These are phyloP conservation scores for Candida namnaoensis DNA, from an alignment of 805 yeast genomes.

Conservation along the genomic window DNA sequence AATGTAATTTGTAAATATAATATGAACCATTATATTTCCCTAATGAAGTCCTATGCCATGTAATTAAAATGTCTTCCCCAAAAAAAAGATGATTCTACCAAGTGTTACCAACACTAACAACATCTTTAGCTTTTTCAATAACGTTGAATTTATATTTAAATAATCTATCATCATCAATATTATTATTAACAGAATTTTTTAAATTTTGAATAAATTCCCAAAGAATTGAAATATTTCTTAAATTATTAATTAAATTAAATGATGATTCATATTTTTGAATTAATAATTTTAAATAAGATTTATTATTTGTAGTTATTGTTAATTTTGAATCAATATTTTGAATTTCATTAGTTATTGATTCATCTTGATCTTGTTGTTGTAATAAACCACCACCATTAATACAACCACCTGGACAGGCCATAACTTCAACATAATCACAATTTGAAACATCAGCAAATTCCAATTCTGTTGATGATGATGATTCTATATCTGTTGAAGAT, in stretches of 20 bases:
- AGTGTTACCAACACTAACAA: constrained; percentile 42
- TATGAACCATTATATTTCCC: no score
- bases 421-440: constrained; percentile 77
- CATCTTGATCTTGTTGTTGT: constrained; percentile 34
- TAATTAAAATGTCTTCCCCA: no score
- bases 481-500: no score
- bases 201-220: constrained; percentile 7
- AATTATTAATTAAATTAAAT: constrained; percentile 23
- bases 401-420: constrained; percentile 99
- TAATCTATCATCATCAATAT: constrained; percentile 31
- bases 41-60: no score
- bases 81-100: no score
- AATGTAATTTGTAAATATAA: no score
- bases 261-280: constrained; percentile 21
- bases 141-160: constrained; percentile 37
- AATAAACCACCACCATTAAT: constrained; percentile 92
- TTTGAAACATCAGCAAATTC: constrained; percentile 30
- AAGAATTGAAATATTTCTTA: no score
- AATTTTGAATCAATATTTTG: no score
- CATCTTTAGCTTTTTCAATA: constrained; percentile 44
- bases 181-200: no score
- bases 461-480: no score
- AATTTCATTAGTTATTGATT: constrained; percentile 13
- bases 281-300: constrained; percentile 16
- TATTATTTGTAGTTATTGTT: no score